phyloP scores from a whole-genome alignment of 2,329 filamentous ascomycete genomes.

The Apiospora kogelbergensis region DNA sequence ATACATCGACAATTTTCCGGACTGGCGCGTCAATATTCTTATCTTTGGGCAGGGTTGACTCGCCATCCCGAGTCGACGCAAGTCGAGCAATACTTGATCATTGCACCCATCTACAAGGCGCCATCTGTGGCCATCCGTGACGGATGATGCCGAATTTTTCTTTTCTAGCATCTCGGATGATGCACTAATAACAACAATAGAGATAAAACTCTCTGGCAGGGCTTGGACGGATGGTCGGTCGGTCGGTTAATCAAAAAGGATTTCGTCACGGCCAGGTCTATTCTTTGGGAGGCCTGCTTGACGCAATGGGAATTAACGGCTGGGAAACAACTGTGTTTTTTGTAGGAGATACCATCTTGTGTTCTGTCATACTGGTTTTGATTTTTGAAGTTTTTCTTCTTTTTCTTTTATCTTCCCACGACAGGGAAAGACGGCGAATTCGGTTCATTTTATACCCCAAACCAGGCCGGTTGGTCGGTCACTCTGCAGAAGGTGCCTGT shows the following conservation, averaged over 20 bases:
- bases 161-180: slow-evolving; percentile 2
- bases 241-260: background rate
- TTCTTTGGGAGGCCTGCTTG: background rate
- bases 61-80: background rate
- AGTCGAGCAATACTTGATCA: background rate
- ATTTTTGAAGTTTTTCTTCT: background rate
- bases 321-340: slow-evolving; percentile 2
- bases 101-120: background rate
- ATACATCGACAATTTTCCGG: background rate
- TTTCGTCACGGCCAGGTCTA: background rate
- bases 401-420: background rate
- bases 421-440: background rate
- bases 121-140: background rate
- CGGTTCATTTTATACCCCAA: slow-evolving; percentile 6
- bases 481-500: background rate
- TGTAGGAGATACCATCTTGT: slow-evolving; percentile 8
- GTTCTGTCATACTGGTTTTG: slow-evolving; percentile 1
- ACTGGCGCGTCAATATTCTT: background rate
- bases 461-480: background rate
- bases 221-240: background rate
- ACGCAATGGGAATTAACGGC: background rate
- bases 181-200: background rate
- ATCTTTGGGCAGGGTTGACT: background rate
- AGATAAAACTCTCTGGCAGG: background rate
- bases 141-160: background rate